A percentile compares a stretch with the other conserved stretches of the same genome.
Evolutionary conservation across 2,329 filamentous ascomycete species (phyloP).

Genomic region (Neonectria ditissima): DNA sequence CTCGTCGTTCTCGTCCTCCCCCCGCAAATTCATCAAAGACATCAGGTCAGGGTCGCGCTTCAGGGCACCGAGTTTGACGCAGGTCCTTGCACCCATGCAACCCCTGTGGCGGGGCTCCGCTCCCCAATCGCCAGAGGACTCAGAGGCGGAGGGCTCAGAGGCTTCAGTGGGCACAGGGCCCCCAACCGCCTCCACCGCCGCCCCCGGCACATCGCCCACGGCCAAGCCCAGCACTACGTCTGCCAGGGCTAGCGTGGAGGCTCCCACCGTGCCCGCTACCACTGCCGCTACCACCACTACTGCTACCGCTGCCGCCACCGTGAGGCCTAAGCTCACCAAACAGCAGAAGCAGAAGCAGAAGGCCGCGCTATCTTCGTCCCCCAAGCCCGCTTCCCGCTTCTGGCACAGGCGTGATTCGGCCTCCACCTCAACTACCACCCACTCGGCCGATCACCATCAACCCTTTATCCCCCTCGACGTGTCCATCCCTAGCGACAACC

Average conservation of each 20-base stretch:
- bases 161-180: constrained; percentile 18
- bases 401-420: constrained; percentile 43
- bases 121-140: constrained; percentile 21
- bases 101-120: constrained; percentile 43
- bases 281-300: constrained; percentile 13
- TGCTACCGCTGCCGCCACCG: constrained; percentile 36
- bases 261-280: constrained; percentile 23
- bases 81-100: constrained; percentile 43
- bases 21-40: constrained; percentile 44
- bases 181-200: constrained; percentile 30
- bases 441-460: constrained; percentile 44
- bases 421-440: constrained; percentile 42
- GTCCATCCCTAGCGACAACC: constrained; percentile 65
- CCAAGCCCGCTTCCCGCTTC: constrained; percentile 43
- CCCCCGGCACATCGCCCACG: constrained; percentile 19
- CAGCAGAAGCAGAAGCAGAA: constrained; percentile 10
- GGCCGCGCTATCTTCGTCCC: constrained; percentile 36
- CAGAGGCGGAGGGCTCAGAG: not conserved
- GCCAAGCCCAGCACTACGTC: constrained; percentile 26
- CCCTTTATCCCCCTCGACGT: constrained; percentile 66
- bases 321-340: constrained; percentile 27
- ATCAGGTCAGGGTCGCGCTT: constrained; percentile 44
- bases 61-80: constrained; percentile 41
- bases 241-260: constrained; percentile 6
- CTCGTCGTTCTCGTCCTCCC: constrained; percentile 40